Evolutionary conservation across 306 rosid genomes (phyloP).

Genomic region (Cucurbita ficifolia): DNA sequence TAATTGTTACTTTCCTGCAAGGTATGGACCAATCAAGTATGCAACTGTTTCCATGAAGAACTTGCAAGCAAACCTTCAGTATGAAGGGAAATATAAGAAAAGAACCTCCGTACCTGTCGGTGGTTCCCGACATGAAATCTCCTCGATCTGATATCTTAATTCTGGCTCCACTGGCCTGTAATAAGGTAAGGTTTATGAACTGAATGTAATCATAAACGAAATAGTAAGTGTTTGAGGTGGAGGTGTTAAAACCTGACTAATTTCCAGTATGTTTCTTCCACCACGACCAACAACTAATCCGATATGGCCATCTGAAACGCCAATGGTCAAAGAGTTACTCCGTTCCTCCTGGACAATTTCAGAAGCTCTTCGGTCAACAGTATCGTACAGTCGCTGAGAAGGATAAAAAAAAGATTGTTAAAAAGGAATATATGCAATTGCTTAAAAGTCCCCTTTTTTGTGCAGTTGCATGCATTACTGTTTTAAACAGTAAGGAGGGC

Average conservation of each 20-base stretch:
- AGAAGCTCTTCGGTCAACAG: slow-evolving; percentile 1
- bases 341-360: slow-evolving; percentile 59
- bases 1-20: slow-evolving; percentile 92
- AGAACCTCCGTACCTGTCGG: slow-evolving; percentile 48
- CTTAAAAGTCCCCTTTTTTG: neutral
- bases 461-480: neutral
- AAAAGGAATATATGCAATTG: neutral
- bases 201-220: neutral
- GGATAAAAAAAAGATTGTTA: neutral
- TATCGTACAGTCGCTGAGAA: neutral
- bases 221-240: neutral
- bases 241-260: slow-evolving; percentile 61
- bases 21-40: slow-evolving; percentile 1
- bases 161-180: slow-evolving; percentile 90
- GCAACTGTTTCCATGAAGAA: neutral
- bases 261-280: slow-evolving; percentile 85
- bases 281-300: slow-evolving; percentile 99
- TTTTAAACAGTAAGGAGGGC: neutral
- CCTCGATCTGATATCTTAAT: slow-evolving; percentile 98
- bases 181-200: neutral
- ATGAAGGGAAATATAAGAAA: neutral
- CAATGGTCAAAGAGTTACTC: slow-evolving; percentile 72
- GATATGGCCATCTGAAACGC: slow-evolving; percentile 72
- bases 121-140: slow-evolving; percentile 90
- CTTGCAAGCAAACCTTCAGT: neutral